These are phyloP conservation scores for Cicer judaicum DNA, from an alignment of 306 rosid species.

Conservation along the genomic window DNA sequence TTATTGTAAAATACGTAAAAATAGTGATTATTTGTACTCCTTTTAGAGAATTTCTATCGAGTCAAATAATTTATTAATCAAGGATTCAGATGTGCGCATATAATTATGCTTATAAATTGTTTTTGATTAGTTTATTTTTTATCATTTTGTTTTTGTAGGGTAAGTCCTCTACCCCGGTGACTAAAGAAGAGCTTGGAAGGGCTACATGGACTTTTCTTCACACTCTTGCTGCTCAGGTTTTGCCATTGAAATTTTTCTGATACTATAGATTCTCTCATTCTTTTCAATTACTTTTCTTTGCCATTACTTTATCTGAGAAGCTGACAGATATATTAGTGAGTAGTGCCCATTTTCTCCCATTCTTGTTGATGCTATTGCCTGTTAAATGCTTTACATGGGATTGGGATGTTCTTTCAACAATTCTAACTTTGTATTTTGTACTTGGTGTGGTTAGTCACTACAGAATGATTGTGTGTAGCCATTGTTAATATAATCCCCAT, in stretches of 20 bases:
- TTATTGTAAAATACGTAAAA: neutral
- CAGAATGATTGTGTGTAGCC: slow-evolving; percentile 27
- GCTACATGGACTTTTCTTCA: slow-evolving; percentile 97
- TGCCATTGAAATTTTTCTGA: slow-evolving; percentile 25
- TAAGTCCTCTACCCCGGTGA: slow-evolving; percentile 59
- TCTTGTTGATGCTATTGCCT: neutral
- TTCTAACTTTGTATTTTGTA: neutral
- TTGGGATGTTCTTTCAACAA: slow-evolving; percentile 21
- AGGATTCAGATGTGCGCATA: slow-evolving; percentile 17
- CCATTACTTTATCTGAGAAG: slow-evolving; percentile 29
- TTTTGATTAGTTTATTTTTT: slow-evolving; percentile 5
- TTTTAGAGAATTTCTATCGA: neutral
- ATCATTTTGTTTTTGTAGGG: slow-evolving; percentile 50
- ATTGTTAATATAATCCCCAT: neutral
- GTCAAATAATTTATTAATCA: slow-evolving; percentile 11
- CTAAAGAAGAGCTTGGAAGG: slow-evolving; percentile 87
- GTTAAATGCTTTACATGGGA: slow-evolving; percentile 6
- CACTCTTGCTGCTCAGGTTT: slow-evolving; percentile 95
- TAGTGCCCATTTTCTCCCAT: slow-evolving; percentile 5
- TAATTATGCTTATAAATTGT: slow-evolving; percentile 9
- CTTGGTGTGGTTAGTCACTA: slow-evolving; percentile 4
- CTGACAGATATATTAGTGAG: slow-evolving; percentile 9
- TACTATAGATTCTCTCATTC: slow-evolving; percentile 5
- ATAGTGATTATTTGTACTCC: slow-evolving; percentile 7
- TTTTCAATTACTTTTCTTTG: slow-evolving; percentile 8